Conservation (phyloP, 2,329 filamentous ascomycete species). For the Tolypocladium album region DNA sequence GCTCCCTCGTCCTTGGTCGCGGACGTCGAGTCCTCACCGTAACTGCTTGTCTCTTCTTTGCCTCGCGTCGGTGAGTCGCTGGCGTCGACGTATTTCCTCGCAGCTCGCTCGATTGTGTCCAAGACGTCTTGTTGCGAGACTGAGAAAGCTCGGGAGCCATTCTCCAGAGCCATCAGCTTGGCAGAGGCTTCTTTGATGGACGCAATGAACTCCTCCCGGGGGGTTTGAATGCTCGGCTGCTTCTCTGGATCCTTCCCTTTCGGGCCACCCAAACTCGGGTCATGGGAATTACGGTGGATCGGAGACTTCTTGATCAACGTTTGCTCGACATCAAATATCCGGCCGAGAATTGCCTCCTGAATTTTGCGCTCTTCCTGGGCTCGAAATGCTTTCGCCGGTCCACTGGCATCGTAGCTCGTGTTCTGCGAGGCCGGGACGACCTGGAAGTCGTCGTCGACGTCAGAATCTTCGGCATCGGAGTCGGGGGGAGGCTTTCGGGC, state of each 20-base stretch:
- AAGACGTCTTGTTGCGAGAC: slow-evolving; percentile 34
- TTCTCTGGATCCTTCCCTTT: slow-evolving; percentile 12
- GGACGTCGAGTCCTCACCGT: background rate
- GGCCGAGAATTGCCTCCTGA: slow-evolving; percentile 42
- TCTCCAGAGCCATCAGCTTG: slow-evolving; percentile 29
- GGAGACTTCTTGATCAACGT: slow-evolving; percentile 23
- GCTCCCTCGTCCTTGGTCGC: background rate
- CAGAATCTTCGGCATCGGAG: slow-evolving; percentile 36
- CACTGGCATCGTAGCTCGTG: slow-evolving; percentile 24
- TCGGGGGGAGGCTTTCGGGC: slow-evolving; percentile 25
- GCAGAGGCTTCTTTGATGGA: slow-evolving; percentile 28
- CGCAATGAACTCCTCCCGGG: slow-evolving; percentile 16
- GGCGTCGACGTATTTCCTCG: slow-evolving; percentile 37
- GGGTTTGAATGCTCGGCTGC: slow-evolving; percentile 9
- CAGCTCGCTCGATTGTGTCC: slow-evolving; percentile 38
- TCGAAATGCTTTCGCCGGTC: slow-evolving; percentile 32
- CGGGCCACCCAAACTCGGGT: slow-evolving; percentile 6
- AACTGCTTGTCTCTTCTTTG: background rate
- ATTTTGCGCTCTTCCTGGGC: slow-evolving; percentile 42
- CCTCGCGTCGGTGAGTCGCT: slow-evolving; percentile 13
- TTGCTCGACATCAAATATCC: slow-evolving; percentile 40
- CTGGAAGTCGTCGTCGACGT: slow-evolving; percentile 45
- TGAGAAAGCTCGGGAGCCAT: slow-evolving; percentile 23
- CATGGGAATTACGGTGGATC: slow-evolving; percentile 12
- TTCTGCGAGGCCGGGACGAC: slow-evolving; percentile 23